A percentile compares a stretch with the other conserved stretches of the same genome.
Evolutionary conservation across 2,329 filamentous ascomycete genomes (phyloP).

Genomic region (Monosporascus ibericus): DNA sequence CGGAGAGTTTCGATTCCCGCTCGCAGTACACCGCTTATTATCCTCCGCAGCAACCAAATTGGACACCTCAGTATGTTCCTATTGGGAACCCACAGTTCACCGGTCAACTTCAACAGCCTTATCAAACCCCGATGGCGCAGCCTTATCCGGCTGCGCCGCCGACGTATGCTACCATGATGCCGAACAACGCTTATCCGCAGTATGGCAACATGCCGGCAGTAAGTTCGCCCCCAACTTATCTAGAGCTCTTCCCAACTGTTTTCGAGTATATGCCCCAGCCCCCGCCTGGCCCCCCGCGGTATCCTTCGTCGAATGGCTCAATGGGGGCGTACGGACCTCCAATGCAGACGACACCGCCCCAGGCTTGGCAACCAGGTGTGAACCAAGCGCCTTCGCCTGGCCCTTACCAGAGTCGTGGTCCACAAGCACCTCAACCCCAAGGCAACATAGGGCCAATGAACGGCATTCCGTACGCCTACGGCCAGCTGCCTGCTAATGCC

Average conservation of each 20-base stretch:
- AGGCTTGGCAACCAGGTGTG: slow-evolving; percentile 27
- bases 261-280: slow-evolving; percentile 31
- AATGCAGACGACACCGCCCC: slow-evolving; percentile 27
- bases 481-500: slow-evolving; percentile 66
- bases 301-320: slow-evolving; percentile 28
- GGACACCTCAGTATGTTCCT: slow-evolving; percentile 51
- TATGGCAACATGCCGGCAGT: slow-evolving; percentile 41
- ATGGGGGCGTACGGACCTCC: slow-evolving; percentile 29
- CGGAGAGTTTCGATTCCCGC: slow-evolving; percentile 58
- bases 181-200: slow-evolving; percentile 36
- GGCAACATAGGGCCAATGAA: slow-evolving; percentile 13
- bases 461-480: slow-evolving; percentile 64
- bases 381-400: slow-evolving; percentile 17
- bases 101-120: slow-evolving; percentile 40
- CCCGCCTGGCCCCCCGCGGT: slow-evolving; percentile 25
- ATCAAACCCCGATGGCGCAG: slow-evolving; percentile 40
- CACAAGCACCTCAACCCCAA: slow-evolving; percentile 18
- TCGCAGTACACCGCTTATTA: slow-evolving; percentile 67
- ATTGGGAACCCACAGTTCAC: slow-evolving; percentile 36
- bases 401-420: slow-evolving; percentile 18
- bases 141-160: slow-evolving; percentile 38
- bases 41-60: slow-evolving; percentile 49
- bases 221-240: slow-evolving; percentile 24
- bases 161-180: slow-evolving; percentile 37
- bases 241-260: slow-evolving; percentile 23